A percentile compares a stretch with the other conserved stretches of the same genome.
These are phyloP conservation scores for Eucalyptus coolabah DNA, from an alignment of 345 rosid species.

Conservation along the genomic window DNA sequence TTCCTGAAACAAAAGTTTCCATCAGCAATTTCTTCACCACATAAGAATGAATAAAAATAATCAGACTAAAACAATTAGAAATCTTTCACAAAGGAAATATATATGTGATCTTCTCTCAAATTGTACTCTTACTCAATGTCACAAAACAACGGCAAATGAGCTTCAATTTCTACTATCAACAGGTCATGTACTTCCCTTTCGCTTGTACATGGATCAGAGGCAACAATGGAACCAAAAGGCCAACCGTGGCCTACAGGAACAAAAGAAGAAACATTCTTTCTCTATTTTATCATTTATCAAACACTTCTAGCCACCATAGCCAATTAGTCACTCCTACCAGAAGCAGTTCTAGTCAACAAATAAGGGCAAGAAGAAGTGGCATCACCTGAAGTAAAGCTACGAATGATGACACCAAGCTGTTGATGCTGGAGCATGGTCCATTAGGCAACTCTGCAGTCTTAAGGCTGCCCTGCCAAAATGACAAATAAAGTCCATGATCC, in stretches of 20 bases:
- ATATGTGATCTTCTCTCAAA: neutral
- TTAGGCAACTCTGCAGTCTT: conserved; percentile 36
- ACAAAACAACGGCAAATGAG: neutral
- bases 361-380: neutral
- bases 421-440: conserved; percentile 43
- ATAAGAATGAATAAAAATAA: neutral
- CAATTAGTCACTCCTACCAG: neutral
- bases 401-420: conserved; percentile 76
- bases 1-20: conserved; percentile 32
- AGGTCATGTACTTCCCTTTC: neutral
- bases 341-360: neutral
- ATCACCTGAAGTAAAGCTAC: conserved; percentile 68
- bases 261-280: neutral
- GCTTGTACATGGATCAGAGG: neutral
- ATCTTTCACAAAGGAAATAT: neutral
- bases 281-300: neutral
- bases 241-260: neutral
- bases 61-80: neutral
- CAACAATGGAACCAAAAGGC: neutral
- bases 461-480: conserved; percentile 77
- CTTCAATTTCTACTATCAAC: neutral
- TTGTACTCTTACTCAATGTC: neutral
- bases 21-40: neutral
- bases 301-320: neutral
- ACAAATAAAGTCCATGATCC: conserved; percentile 17